Percentiles rank a stretch among this genome's conserved stretches.
These are phyloP conservation scores for Populus alba DNA, from an alignment of 345 rosid species.

Conservation along the genomic window DNA sequence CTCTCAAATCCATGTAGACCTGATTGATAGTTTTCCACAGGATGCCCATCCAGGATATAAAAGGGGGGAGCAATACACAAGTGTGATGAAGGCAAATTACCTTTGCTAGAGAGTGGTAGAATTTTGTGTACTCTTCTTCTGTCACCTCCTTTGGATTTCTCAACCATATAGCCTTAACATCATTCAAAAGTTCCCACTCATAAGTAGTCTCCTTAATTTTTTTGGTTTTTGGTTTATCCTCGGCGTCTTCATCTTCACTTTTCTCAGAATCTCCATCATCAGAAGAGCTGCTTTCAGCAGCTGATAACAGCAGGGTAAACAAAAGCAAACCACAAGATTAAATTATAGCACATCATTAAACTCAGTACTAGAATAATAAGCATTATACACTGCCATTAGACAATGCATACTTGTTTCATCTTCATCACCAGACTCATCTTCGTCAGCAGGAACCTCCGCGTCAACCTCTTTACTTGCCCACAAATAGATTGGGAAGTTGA, in stretches of 20 bases:
- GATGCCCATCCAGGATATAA: too few species aligned
- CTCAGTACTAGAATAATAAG: background rate
- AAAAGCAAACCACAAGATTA: constrained; percentile 5
- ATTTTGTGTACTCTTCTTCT: constrained; percentile 84
- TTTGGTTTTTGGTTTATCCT: constrained; percentile 78
- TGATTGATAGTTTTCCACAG: too few species aligned
- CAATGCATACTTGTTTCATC: constrained; percentile 60
- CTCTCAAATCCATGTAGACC: too few species aligned
- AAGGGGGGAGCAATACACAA: background rate
- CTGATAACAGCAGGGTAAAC: constrained; percentile 14
- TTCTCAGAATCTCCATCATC: constrained; percentile 68
- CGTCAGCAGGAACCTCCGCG: constrained; percentile 83
- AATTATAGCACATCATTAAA: background rate
- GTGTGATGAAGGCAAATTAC: constrained; percentile 30
- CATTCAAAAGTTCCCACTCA: constrained; percentile 95
- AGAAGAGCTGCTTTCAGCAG: constrained; percentile 54
- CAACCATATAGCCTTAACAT: constrained; percentile 97
- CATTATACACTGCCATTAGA: background rate
- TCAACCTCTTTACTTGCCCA: constrained; percentile 98
- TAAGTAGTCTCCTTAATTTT: constrained; percentile 70
- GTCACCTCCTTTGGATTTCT: constrained; percentile 95
- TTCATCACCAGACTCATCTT: constrained; percentile 77
- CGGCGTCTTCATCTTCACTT: constrained; percentile 65
- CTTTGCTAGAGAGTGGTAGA: constrained; percentile 86
- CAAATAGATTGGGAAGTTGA: constrained; percentile 83